A percentile compares a stretch with the other conserved stretches of the same genome.
Evolutionary conservation across 768 basidiomycete genomes (phyloP).

Genomic region (Tricholoma sp.): DNA sequence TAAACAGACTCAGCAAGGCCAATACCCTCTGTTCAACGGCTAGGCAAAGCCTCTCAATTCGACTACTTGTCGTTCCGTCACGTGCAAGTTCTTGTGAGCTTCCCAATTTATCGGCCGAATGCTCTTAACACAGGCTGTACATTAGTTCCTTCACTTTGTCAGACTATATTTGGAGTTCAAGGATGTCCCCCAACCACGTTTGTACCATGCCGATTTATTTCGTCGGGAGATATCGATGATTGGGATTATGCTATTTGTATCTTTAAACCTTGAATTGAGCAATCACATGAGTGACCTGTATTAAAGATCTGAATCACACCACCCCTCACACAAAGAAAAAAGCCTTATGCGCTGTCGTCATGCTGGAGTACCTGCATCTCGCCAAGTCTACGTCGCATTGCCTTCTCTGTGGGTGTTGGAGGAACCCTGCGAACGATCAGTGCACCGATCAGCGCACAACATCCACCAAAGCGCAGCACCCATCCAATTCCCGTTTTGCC

Average conservation of each 20-base stretch:
- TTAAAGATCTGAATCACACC: no score
- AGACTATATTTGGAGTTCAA: constrained; percentile 23
- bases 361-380: constrained; percentile 74
- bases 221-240: constrained; percentile 33
- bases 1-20: not conserved
- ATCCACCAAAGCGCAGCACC: constrained; percentile 89
- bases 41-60: constrained; percentile 30
- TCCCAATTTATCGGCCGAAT: not conserved
- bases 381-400: constrained; percentile 76
- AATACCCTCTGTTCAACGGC: not conserved
- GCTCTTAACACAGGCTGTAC: not conserved
- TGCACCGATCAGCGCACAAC: constrained; percentile 83
- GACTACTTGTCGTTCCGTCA: constrained; percentile 40
- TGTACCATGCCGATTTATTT: constrained; percentile 50
- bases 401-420: constrained; percentile 86
- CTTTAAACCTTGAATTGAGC: constrained; percentile 23
- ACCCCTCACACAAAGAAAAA: no score
- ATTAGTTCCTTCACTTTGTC: constrained; percentile 18
- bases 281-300: no score
- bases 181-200: constrained; percentile 35
- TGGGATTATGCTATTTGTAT: constrained; percentile 59
- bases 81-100: constrained; percentile 25
- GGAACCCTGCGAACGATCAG: constrained; percentile 76
- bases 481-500: constrained; percentile 91
- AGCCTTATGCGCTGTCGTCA: constrained; percentile 49